These are phyloP conservation scores for Trichosporon inkin DNA, from an alignment of 1,284 basidiomycete species.

Conservation along the genomic window DNA sequence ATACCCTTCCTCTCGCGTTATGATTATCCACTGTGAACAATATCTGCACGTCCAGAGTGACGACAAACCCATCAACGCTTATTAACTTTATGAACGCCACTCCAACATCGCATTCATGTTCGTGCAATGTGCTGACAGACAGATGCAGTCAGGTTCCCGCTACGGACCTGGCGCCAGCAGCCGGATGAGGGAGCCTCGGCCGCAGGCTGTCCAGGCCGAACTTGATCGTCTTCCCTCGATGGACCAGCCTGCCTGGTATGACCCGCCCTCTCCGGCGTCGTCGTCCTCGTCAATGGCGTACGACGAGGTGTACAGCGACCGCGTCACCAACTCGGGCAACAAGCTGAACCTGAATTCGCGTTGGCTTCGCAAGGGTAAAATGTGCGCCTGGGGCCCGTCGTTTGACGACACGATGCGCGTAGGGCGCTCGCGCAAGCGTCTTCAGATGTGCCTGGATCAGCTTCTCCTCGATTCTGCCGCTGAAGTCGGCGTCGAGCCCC, in stretches of 20 bases:
- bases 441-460: constrained; percentile 39
- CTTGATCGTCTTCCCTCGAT: constrained; percentile 39
- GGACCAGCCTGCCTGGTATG: constrained; percentile 38
- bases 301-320: constrained; percentile 25
- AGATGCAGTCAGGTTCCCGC: constrained; percentile 2
- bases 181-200: constrained; percentile 4
- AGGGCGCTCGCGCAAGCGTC: constrained; percentile 33
- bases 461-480: constrained; percentile 41
- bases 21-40: constrained; percentile 28
- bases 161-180: constrained; percentile 2
- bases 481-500: constrained; percentile 36
- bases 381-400: constrained; percentile 47
- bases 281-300: constrained; percentile 23
- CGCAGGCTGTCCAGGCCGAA: constrained; percentile 23
- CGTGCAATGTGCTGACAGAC: constrained; percentile 5
- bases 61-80: constrained; percentile 30
- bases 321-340: constrained; percentile 43
- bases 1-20: constrained; percentile 3
- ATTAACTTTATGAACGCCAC: constrained; percentile 15
- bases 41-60: constrained; percentile 27
- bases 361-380: constrained; percentile 47
- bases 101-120: not conserved
- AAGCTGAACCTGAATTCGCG: constrained; percentile 43
- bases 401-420: constrained; percentile 39
- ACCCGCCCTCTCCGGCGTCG: constrained; percentile 34